Evolutionary conservation across 2,329 filamentous ascomycete species (phyloP), one percentile per base, ranked within the genome.

Genomic region (Bertia moriformis): DNA sequence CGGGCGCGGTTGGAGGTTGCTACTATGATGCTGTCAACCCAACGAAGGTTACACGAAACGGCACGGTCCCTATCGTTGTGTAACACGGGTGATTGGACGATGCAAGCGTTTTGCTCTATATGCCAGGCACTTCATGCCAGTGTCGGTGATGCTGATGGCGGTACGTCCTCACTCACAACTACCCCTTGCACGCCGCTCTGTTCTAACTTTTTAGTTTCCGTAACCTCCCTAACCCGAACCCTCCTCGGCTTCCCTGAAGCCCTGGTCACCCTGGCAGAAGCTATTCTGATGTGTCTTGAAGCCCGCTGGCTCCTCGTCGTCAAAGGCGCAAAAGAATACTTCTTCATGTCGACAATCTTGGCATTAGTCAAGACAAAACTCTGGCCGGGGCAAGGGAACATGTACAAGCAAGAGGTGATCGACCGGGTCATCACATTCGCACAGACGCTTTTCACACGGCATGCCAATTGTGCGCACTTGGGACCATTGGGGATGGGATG

Each of bases 281-380:
- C 47, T 19, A 47, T 46, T 14, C 44, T 59, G 2, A 29, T 49
- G 13, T 49, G 48, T 13, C 44, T 59, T 4, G 55, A 59, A 42
- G 43, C 41, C n/a, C 49, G 50, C 3, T 49, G 51, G 13, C 43
- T 54, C 2, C 43, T 54, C 3, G 47, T 59, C 3, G 47, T 55
- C 40, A 59, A 59, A 39, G 56, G 56, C 2, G 55, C 55, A 2
- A 59, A 58, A 33, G 55, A 59, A 29, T 59, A 58, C 42, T 59
- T 57, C 40, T 58, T 59, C 42, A 48, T 58, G 40, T 58, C 54
- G 1, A 58, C 56, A 2, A 51, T 59, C 19, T 41, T 54, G 4
- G 51, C 54, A 4, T 38, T 59, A 3, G 55, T 55, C 20, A 58
- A 58, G 39, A 41, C 51, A 17, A 54, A 49, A 37, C 39, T 58